A percentile compares a stretch with the other conserved stretches of the same genome.
Conservation (phyloP, 805 yeast species). For the Wickerhamiella alocasiicola region DNA sequence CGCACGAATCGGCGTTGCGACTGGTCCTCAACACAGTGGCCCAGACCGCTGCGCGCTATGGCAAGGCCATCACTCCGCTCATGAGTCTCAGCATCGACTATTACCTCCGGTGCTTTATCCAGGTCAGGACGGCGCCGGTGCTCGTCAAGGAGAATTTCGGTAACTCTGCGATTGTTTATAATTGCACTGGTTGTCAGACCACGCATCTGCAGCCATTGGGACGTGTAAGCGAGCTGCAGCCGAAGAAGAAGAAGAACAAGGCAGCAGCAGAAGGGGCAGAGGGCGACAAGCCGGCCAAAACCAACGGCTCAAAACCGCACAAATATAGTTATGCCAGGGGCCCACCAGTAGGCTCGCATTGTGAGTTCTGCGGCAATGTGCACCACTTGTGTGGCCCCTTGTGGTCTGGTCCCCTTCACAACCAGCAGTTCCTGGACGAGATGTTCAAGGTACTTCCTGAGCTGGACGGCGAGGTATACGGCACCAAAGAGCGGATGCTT, state of each 20-base stretch:
- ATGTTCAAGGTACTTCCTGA: constrained; percentile 43
- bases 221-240: constrained; percentile 28
- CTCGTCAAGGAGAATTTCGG: constrained; percentile 70
- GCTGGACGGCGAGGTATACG: constrained; percentile 47
- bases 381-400: constrained; percentile 89
- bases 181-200: constrained; percentile 81
- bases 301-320: constrained; percentile 8
- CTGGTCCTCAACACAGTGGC: constrained; percentile 67
- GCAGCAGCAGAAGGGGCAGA: constrained; percentile 11
- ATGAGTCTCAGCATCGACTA: constrained; percentile 81
- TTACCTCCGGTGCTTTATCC: constrained; percentile 75
- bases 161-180: constrained; percentile 62
- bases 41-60: constrained; percentile 78
- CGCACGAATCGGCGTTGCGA: constrained; percentile 88
- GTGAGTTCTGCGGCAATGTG: constrained; percentile 57
- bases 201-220: constrained; percentile 66
- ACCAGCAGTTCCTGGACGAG: constrained; percentile 49
- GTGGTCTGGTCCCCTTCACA: constrained; percentile 81
- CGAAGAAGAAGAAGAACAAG: constrained; percentile 13
- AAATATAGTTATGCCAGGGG: constrained; percentile 58
- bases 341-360: constrained; percentile 45
- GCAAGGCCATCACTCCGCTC: constrained; percentile 75
- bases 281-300: constrained; percentile 15
- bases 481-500: constrained; percentile 70
- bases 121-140: constrained; percentile 65